Evolutionary conservation across 306 rosid species (phyloP), one percentile per base, ranked within the genome.

Genomic region (Psophocarpus tetragonolobus): DNA sequence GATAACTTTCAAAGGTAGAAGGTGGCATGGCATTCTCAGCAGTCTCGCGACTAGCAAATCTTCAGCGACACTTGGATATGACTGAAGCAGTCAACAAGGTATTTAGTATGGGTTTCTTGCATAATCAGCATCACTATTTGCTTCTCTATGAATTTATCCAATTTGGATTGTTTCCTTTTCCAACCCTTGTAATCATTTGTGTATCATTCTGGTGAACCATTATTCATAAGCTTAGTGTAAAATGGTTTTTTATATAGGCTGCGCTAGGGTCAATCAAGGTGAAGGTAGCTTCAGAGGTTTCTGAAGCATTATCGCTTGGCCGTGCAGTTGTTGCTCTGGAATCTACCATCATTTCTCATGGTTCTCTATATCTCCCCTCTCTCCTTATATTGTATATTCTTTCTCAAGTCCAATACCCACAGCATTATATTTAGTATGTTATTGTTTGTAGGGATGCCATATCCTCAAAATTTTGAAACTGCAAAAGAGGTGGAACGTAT

Each of bases 301-400:
- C 97, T 77, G 85, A 85, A 83, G 94, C 98, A 26, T 83, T 92
- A 84, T 87, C 87, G 24, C 80, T 68, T 8, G 96, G 96, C 38
- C 86, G 83, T 67, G 84, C 96, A 5, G 92, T 92, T 74, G 94
- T 94, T 67, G 98, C 96, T 79, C 93, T 94, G 13, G 97, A 94
- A 85, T 92, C 98, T 78, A 94, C 97, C 69, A 90, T 94, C 58
- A 90, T 94, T 78, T 92, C 97, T 21, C 97, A 94, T 69, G 97
- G 98, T 93, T 79, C 68, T 54, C 15, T 68, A 10, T 77, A 4
- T 39, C 44, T 39, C 44, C 10, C 2, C 14, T 77, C 6, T 39
- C 44, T 39, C 44, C 10, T 1, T 39, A 14, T 45, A 45, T 45
- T 4, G 0, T 45, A 14, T 45, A 14, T 47, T 17, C 24, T 8